Conservation (phyloP, 2,329 filamentous ascomycete species). For the Ceratocystis eucalypticola region DNA sequence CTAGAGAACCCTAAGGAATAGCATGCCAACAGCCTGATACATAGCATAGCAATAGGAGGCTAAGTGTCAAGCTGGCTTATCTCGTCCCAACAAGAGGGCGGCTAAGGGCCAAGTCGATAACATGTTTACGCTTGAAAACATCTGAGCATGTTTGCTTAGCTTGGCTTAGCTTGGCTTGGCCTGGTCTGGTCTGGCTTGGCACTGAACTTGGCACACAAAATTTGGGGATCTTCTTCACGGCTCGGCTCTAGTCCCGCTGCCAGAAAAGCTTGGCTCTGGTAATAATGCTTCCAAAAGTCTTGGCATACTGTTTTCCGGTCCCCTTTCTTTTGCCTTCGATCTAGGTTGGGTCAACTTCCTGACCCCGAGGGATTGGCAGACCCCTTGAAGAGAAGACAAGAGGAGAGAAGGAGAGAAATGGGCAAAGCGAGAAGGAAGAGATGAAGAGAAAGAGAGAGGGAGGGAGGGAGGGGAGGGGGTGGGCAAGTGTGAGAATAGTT, state of each 20-base stretch:
- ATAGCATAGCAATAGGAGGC: too few species aligned
- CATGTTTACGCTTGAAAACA: background rate
- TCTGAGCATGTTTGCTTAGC: background rate
- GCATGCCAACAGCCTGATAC: too few species aligned
- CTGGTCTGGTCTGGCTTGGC: background rate
- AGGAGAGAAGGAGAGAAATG: background rate
- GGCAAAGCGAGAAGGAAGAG: background rate
- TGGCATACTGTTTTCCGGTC: background rate
- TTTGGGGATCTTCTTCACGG: background rate
- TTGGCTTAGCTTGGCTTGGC: background rate
- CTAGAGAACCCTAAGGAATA: too few species aligned
- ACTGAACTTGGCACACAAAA: background rate
- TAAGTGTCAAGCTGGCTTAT: too few species aligned
- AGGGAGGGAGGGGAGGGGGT: background rate
- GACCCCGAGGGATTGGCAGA: background rate
- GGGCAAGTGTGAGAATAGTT: too few species aligned
- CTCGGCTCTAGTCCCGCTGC: background rate
- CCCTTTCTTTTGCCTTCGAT: background rate
- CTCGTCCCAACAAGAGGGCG: too few species aligned
- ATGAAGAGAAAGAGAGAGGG: background rate
- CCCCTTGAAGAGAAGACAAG: background rate
- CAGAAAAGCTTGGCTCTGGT: background rate
- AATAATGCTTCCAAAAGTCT: conserved; percentile 8
- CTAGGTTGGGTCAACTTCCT: background rate
- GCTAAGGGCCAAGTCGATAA: too few species aligned